Base-by-base conservation (phyloP, 2,329 filamentous ascomycete species). In the Apiospora rasikravindrae region DNA sequence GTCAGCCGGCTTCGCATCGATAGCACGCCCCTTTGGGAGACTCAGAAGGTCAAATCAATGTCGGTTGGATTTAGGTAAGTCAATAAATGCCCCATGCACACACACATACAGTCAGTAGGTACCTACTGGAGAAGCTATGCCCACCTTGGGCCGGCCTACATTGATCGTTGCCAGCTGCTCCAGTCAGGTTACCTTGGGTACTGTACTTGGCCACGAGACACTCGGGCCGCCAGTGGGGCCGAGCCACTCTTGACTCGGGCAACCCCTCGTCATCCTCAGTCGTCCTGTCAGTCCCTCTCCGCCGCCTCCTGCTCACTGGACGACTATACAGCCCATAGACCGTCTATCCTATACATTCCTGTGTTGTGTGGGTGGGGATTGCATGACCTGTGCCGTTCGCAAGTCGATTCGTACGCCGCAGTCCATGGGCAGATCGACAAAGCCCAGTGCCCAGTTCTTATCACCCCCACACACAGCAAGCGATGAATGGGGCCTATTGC, bases 111-210 rank as follows among this genome's bases (percentile, higher is more conserved):
- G 33, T 37, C 5, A 6, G 33, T 33, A 33, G 33, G 33, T 33
- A 33, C 33, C 6, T 37, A n/a, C 3, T 61, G 53, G 29, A 61
- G 53, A 37, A 61, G 53, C 16, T 22, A 61, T 57, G 51, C 53
- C 53, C 53, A 61, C 53, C 53, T 61, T 61, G 37, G 53, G 53
- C 53, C 53, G 53, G 53, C 53, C 53, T 61, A 61, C 53, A 61
- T 61, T 19, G 29, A 61, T 8, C 5, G 37, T 8, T 37, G 37
- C 37, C 8, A 8, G 40, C 40, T 42, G 40, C 40, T 13, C 40
- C 40, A 42, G 40, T 42, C 40, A 42, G 40, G 40, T 42, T 1
- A 42, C 40, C 40, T 57, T 11, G 22, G 51, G 49, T 53, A 53
- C 14, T 4, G 8, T 53, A 53, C 49, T 26, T 64, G 57, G 4